Evolutionary conservation across 176 grass and related monocot species (phyloP), one percentile per base, ranked within the genome.

Genomic region (Triticum urartu): DNA sequence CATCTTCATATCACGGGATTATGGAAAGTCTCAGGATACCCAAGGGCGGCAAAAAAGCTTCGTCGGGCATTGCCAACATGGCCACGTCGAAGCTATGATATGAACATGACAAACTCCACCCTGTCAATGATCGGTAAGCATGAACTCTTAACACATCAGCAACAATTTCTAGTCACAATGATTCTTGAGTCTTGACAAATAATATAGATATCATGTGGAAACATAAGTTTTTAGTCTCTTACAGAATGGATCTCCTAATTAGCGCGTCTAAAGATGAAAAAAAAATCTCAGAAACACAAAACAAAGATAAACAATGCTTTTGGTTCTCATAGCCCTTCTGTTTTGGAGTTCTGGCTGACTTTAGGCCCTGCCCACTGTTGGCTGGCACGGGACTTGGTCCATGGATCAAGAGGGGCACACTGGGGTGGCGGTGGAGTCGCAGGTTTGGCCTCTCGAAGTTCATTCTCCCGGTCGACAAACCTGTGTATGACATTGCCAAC

Each of bases 381-480:
- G 83, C 81, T 88, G 52, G 85, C 67, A 68, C 87, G 88, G 39
- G 93, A 95, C 50, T 86, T 93, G 7, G 86, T 9, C 96, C 96
- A 98, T 39, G 96, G 93, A 89, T 98, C 96, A 78, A 94, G 87
- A 72, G 93, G 90, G 2, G 8, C 26, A 58, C 77, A 84, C 60
- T 90, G 91, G 14, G 96, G 86, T 33, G 93, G 92, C 17, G 82
- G 92, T 22, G 92, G 93, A 4, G 61, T 76, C 9, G 93, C 87
- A 30, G 92, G 88, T 82, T 95, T 98, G 38, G 96, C 86, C 76
- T 98, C 92, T 85, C 92, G 72, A 56, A 98, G 94, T 83, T 98
- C 96, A 45, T 98, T 95, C 66, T 98, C 92, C 91, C 93, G 92
- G 61, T 92, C 93, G 11, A 98, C 92, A 39, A 98, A 98, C 80